Percentiles rank a stretch among this genome's conserved stretches.
phyloP scores from a whole-genome alignment of 2,329 filamentous ascomycete genomes.

The Aspergillus costaricaensis region DNA sequence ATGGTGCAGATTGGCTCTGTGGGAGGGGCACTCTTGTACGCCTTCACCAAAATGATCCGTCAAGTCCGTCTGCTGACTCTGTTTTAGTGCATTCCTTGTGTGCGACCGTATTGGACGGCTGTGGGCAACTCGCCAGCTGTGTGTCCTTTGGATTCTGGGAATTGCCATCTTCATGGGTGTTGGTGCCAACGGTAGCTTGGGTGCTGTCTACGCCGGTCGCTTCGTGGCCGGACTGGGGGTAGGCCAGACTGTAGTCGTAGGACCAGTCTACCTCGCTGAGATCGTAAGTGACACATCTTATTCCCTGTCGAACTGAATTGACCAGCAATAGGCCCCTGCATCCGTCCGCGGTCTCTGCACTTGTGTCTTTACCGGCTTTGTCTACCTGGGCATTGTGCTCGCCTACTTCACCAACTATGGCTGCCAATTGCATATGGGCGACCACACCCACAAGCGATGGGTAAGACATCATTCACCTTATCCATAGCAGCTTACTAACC shows the following conservation, averaged over 20 bases:
- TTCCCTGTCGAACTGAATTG: background rate
- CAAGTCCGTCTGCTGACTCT: background rate
- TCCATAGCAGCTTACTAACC: constrained; percentile 9
- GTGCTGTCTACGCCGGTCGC: constrained; percentile 47
- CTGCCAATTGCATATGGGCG: constrained; percentile 53
- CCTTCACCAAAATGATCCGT: constrained; percentile 7
- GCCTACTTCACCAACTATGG: constrained; percentile 77
- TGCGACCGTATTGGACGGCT: constrained; percentile 52
- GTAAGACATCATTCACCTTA: constrained; percentile 40
- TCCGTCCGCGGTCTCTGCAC: constrained; percentile 73
- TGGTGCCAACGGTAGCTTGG: constrained; percentile 39
- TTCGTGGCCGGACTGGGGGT: constrained; percentile 48
- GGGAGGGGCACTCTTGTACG: constrained; percentile 64
- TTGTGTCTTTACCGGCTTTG: constrained; percentile 68
- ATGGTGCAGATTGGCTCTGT: constrained; percentile 83
- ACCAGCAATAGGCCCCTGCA: constrained; percentile 53
- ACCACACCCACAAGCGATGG: constrained; percentile 49
- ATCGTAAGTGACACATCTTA: constrained; percentile 46
- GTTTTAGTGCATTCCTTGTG: constrained; percentile 48
- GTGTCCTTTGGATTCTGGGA: constrained; percentile 45
- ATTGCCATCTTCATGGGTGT: constrained; percentile 51
- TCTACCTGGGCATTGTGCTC: constrained; percentile 76
- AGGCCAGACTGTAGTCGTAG: constrained; percentile 47
- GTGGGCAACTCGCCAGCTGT: constrained; percentile 44
- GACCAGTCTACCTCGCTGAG: constrained; percentile 72